A percentile compares a stretch with the other conserved stretches of the same genome.
Conservation (phyloP, 495 filamentous ascomycete species). For the Neurospora discreta region DNA sequence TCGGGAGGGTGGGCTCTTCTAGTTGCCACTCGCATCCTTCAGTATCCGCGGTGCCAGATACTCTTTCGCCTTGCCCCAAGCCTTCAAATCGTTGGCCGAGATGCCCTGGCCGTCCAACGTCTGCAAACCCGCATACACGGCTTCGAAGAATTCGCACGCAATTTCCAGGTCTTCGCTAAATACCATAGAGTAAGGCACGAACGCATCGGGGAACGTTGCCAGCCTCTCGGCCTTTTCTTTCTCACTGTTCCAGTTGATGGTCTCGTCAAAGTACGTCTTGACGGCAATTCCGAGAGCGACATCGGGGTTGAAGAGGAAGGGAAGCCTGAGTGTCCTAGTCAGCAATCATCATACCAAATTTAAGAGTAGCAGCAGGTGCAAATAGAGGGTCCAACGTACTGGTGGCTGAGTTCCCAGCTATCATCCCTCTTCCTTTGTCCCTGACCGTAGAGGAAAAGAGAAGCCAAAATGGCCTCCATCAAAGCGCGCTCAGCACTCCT, state of each 20-base stretch:
- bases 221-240: conserved; percentile 50
- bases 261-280: conserved; percentile 85
- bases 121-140: conserved; percentile 61
- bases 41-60: conserved; percentile 38
- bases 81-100: conserved; percentile 40
- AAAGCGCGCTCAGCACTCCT: conserved; percentile 69
- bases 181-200: conserved; percentile 60
- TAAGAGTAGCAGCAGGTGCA: background rate
- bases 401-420: conserved; percentile 56
- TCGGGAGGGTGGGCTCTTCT: background rate
- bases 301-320: conserved; percentile 75
- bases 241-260: conserved; percentile 47
- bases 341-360: conserved; percentile 15
- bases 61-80: conserved; percentile 54
- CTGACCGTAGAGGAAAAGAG: conserved; percentile 69
- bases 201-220: conserved; percentile 49
- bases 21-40: background rate
- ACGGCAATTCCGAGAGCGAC: conserved; percentile 82
- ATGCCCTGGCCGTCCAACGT: conserved; percentile 48
- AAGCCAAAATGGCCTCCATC: conserved; percentile 66
- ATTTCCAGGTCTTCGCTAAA: conserved; percentile 68
- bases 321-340: conserved; percentile 48
- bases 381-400: conserved; percentile 39
- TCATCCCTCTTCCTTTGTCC: conserved; percentile 60
- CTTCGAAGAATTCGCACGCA: conserved; percentile 75